Evolutionary conservation across 371 early-diverging fungal genomes (phyloP).

Genomic region (Massospora cicadina): DNA sequence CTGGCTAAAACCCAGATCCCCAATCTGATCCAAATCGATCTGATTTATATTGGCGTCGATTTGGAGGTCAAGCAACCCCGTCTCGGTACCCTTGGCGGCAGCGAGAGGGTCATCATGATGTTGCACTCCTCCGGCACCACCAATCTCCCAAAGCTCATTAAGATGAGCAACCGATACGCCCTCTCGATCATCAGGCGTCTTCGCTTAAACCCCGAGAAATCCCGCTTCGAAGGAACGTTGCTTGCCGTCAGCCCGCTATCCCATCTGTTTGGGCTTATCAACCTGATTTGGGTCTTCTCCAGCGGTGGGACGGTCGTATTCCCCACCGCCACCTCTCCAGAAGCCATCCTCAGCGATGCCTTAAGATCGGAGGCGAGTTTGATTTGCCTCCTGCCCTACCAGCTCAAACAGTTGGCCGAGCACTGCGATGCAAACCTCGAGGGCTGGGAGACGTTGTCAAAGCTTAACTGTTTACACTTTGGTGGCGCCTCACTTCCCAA

Average conservation of each 20-base stretch:
- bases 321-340: background rate
- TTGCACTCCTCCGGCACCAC: constrained; percentile 3
- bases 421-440: background rate
- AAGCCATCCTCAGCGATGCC: background rate
- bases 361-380: background rate
- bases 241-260: background rate
- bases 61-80: too few relatives aligned
- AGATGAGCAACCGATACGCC: background rate
- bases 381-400: background rate
- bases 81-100: background rate
- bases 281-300: background rate
- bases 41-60: too few relatives aligned
- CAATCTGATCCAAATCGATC: background rate
- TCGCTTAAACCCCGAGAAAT: background rate
- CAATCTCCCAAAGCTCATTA: background rate
- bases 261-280: background rate
- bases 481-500: background rate
- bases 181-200: background rate
- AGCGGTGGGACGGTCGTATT: background rate
- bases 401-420: constrained; percentile 3
- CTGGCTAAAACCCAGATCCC: background rate
- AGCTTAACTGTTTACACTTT: background rate
- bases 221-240: background rate
- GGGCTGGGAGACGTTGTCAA: background rate
- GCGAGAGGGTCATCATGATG: background rate